These are phyloP conservation scores for Rugonectria rugulosa DNA, from an alignment of 2,329 filamentous ascomycete genomes.

Conservation along the genomic window DNA sequence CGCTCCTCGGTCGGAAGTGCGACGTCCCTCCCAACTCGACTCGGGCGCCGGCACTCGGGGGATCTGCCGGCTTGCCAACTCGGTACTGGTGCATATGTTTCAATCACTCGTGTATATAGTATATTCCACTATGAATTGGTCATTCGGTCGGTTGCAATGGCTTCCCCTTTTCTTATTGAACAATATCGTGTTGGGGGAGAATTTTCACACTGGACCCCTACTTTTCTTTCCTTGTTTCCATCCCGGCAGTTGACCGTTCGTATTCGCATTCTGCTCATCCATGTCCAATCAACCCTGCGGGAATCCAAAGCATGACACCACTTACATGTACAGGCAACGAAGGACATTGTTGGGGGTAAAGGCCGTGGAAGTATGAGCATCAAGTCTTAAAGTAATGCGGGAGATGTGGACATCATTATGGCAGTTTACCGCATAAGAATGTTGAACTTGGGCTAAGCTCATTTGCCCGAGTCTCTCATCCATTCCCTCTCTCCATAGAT, in stretches of 20 bases:
- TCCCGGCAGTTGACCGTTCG: constrained; percentile 14
- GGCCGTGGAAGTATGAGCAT: no score
- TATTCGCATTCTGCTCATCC: constrained; percentile 12
- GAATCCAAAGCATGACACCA: constrained; percentile 12
- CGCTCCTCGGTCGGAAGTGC: constrained; percentile 26
- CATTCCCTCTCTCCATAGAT: no score
- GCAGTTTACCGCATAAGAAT: no score
- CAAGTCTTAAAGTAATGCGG: neutral
- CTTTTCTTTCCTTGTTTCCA: neutral
- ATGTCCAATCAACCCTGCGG: constrained; percentile 6
- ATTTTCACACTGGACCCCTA: no score
- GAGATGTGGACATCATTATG: neutral
- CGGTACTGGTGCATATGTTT: constrained; percentile 2
- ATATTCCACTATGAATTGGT: no score
- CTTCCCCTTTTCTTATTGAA: no score
- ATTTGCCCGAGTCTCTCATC: no score
- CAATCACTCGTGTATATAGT: neutral
- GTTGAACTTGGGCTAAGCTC: no score
- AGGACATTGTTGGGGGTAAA: no score
- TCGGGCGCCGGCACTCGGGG: constrained; percentile 6
- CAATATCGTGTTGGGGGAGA: no score
- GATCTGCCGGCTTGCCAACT: constrained; percentile 1
- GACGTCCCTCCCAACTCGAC: neutral
- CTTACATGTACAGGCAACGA: no score
- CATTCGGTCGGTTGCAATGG: neutral